phyloP scores from a whole-genome alignment of 495 filamentous ascomycete genomes.

The Halenospora varia region DNA sequence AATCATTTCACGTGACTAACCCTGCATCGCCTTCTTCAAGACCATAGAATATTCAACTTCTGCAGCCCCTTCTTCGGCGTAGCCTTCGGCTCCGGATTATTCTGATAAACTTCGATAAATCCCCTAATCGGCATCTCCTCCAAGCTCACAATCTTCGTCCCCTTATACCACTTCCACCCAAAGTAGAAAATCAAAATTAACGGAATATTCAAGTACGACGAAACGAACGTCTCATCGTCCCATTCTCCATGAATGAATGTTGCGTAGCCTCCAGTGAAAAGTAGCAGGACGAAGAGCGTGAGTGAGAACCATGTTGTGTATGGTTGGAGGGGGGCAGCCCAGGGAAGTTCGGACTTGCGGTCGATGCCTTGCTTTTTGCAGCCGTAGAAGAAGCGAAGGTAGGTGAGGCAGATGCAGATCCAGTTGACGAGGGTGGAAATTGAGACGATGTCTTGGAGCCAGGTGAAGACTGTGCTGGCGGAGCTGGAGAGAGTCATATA shows the following conservation, averaged over 20 bases:
- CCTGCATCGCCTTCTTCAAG: no score
- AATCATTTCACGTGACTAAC: no score
- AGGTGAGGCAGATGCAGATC: neutral
- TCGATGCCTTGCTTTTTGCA: neutral
- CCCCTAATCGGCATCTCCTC: neutral
- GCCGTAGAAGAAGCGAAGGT: neutral
- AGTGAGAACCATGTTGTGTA: neutral
- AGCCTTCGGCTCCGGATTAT: neutral
- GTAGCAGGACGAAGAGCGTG: neutral
- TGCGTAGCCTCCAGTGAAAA: neutral
- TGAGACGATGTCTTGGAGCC: neutral
- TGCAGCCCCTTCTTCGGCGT: neutral
- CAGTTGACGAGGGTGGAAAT: neutral
- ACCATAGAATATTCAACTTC: neutral
- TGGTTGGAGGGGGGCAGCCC: neutral
- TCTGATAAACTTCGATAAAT: neutral
- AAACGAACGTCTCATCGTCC: neutral
- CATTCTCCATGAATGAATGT: neutral
- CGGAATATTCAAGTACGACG: neutral
- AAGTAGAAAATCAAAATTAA: neutral
- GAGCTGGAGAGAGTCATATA: neutral
- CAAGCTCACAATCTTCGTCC: neutral
- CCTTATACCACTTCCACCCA: neutral
- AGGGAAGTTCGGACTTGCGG: neutral
- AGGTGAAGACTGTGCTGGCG: neutral